A percentile compares a stretch with the other conserved stretches of the same genome.
Conservation (phyloP, 78 protist genomes). For the Dictyostelium brefeldianum region DNA sequence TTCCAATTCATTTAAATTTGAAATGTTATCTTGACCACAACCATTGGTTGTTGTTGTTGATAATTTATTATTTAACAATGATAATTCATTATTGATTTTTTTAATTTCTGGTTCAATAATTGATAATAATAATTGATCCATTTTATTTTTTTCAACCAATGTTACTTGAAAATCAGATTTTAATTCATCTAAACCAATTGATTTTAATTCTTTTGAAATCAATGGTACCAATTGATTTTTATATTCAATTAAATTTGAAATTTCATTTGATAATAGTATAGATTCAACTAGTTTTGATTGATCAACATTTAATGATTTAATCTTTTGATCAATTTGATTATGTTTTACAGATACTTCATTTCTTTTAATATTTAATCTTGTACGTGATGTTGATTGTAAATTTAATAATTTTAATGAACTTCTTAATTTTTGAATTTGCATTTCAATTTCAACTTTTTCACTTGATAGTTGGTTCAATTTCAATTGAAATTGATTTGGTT, state of each 20-base stretch:
- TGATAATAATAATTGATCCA: not conserved
- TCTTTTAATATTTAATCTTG: conserved; percentile 23
- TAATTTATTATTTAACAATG: not conserved
- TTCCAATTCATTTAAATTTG: not conserved
- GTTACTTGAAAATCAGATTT: not conserved
- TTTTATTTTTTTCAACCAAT: not conserved
- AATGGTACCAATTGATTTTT: not conserved
- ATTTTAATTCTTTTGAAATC: too few species aligned
- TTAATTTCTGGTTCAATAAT: not conserved
- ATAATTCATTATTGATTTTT: not conserved
- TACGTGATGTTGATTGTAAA: not conserved
- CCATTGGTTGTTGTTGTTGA: not conserved
- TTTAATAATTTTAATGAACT: not conserved
- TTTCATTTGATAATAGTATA: not conserved
- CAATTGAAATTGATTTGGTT: not conserved
- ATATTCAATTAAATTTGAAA: not conserved
- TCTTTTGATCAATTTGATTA: not conserved
- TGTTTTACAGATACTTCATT: not conserved
- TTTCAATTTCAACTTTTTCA: not conserved
- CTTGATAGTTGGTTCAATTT: not conserved
- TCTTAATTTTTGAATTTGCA: not conserved
- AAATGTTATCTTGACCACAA: not conserved
- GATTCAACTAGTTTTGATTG: not conserved
- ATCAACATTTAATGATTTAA: not conserved
- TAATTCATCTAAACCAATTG: not conserved